Percentiles rank a stretch among this genome's conserved stretches.
phyloP scores from a whole-genome alignment of 2,329 filamentous ascomycete species.

The Fusarium setosum region DNA sequence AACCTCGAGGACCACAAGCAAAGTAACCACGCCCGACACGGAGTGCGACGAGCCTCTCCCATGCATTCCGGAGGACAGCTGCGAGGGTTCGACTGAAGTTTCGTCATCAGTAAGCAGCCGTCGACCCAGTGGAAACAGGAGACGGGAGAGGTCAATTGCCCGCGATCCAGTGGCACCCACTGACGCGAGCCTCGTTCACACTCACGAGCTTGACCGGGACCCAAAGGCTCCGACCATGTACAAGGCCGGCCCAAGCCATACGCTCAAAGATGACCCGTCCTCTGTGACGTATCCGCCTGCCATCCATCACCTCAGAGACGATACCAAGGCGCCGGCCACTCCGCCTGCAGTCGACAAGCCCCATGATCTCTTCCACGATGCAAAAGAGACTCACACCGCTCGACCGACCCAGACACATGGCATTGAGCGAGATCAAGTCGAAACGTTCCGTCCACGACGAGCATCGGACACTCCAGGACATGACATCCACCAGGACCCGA shows the following conservation, averaged over 20 bases:
- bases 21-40: not conserved
- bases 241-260: not conserved
- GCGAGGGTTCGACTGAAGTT: conserved; percentile 11
- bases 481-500: conserved; percentile 25
- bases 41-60: conserved; percentile 14
- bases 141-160: conserved; percentile 28
- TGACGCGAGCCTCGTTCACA: conserved; percentile 16
- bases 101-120: not conserved
- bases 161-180: conserved; percentile 12
- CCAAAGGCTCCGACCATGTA: not conserved
- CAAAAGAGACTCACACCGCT: not conserved
- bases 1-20: conserved; percentile 6
- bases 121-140: conserved; percentile 2
- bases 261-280: conserved; percentile 16
- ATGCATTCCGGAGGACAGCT: conserved; percentile 32
- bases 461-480: conserved; percentile 18
- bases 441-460: conserved; percentile 8
- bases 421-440: conserved; percentile 19
- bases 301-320: conserved; percentile 27
- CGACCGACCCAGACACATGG: conserved; percentile 7
- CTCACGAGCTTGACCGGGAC: conserved; percentile 26
- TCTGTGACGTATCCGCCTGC: conserved; percentile 16
- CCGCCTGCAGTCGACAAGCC: conserved; percentile 18
- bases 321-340: conserved; percentile 19
- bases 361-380: conserved; percentile 26